Evolutionary conservation across 2,329 filamentous ascomycete species (phyloP), one percentile per base, ranked within the genome.

Genomic region (Colletotrichum theobromicola): DNA sequence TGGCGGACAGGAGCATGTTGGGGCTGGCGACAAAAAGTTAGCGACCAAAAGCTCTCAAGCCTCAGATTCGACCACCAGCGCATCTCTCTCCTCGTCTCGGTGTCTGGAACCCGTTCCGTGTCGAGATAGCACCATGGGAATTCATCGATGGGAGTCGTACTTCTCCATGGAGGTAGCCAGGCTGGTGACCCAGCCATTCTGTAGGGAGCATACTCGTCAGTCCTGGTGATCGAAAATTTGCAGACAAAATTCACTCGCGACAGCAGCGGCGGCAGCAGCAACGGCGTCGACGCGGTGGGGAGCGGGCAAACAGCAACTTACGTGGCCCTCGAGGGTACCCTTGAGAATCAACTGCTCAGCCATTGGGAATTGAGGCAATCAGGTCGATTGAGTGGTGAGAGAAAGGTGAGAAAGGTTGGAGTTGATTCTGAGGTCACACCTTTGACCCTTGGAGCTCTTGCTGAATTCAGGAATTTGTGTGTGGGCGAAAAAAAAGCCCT

Each of bases 151-250:
- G 35, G 32, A 34, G 72, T 82, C 93, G 86, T 93, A 97, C 95
- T 98, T 98, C 94, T 98, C 96, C 90, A 98, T 94, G 83, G 96
- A 98, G 87, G 96, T 98, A 83, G 96, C 96, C 89, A 98, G 92
- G 90, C 93, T 95, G 89, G 96, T 98, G 90, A 98, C 96, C 96
- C 96, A 98, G 92, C 96, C 96, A 92, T 94, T 97, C 90, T 92
- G 82, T 79, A 79, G 65, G 64, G 75, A 69, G 53, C 68, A 72
- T 67, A 70, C 75, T 42, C 30, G 76, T 78, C 74, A 79, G 77
- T 70, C 58, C 28, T 37, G 58, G n/a, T 61, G 58, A 46, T 71
- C 65, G 34, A 69, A 68, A 50, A 21, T 69, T 61, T 32, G 28
- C 55, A n/a, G 30, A 61, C 42, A 61, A 35, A 61, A 57, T 24